Percentiles rank a stretch among this genome's conserved stretches.
phyloP scores from a whole-genome alignment of 768 basidiomycete genomes.

The Galerina marginata region DNA sequence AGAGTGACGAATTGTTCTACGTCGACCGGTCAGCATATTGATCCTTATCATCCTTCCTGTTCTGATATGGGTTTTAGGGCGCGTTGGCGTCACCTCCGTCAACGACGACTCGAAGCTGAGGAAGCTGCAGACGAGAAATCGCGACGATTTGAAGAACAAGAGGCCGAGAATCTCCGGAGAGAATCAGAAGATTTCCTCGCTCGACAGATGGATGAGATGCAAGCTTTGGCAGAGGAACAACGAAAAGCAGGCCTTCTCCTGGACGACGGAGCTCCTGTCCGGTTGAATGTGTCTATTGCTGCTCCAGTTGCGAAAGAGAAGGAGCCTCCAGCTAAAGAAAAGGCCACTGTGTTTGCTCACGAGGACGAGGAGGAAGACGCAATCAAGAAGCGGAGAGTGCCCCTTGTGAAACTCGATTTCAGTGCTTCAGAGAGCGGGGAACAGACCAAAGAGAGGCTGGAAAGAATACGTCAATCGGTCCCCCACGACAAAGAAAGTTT shows the following conservation, averaged over 20 bases:
- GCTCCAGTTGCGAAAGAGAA: conserved; percentile 51
- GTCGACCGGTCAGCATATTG: conserved; percentile 73
- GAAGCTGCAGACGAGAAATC: conserved; percentile 86
- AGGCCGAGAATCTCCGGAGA: conserved; percentile 83
- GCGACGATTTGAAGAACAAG: conserved; percentile 80
- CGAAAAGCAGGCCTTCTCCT: conserved; percentile 88
- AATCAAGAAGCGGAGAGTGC: conserved; percentile 80
- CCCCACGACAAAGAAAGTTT: conserved; percentile 79
- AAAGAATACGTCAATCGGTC: conserved; percentile 76
- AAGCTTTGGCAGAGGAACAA: conserved; percentile 88
- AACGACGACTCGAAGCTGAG: conserved; percentile 74
- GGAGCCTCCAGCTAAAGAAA: conserved; percentile 50
- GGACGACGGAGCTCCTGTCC: conserved; percentile 91
- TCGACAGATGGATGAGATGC: conserved; percentile 95
- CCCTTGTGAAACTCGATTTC: conserved; percentile 90
- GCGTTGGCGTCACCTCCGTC: conserved; percentile 85
- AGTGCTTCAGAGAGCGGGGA: conserved; percentile 81
- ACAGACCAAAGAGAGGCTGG: conserved; percentile 78
- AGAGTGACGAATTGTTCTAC: conserved; percentile 92
- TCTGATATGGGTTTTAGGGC: conserved; percentile 47
- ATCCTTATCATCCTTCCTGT: not conserved
- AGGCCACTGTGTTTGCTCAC: conserved; percentile 71
- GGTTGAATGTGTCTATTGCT: conserved; percentile 78
- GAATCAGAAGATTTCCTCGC: conserved; percentile 96
- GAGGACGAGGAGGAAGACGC: conserved; percentile 91